Base-by-base conservation (phyloP, 192 early-diverging fungal species). In the Mortierella antarctica region DNA sequence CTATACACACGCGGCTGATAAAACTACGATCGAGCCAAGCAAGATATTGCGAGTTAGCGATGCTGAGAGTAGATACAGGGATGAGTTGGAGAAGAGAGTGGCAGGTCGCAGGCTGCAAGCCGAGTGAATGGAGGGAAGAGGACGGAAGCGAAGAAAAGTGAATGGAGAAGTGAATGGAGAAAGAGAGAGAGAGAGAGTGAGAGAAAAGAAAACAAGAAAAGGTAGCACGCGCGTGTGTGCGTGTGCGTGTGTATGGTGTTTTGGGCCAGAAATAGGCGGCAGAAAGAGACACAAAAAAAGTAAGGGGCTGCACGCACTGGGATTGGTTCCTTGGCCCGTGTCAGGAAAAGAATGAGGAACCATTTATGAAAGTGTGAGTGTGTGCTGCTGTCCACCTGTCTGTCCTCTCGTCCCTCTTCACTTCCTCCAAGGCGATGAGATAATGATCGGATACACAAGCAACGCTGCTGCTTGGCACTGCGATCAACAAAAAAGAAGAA, bases 181-280 rank as follows among this genome's bases (percentile, higher is more conserved):
- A 39, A 42, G 64, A 55, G 41, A 66, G 64, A 45, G 52, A 51
- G 41, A 45, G 42, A 46, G 64, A 41, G 52, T 18, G 52, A 20
- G 62, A 18, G 62, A 64, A 8, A n/a, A 57, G 62, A 18, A 48
- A 64, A 8, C 7, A 57, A 21, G 10, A 41, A 13, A 41, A 23
- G 10, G 40, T 60, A 42, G 40, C 8, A 8, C 8, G n/a, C 10
- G 31, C n/a, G n/a, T n/a, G n/a, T n/a, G n/a, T n/a, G n/a, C n/a
- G n/a, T n/a, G n/a, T n/a, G n/a, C n/a, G n/a, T 31, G 31, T 31
- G 31, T 31, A 3, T 31, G 31, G 31, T 31, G 31, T 31, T 31
- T 31, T 11, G 41, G 13, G n/a, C 8, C 8, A 60, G n/a, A 60
- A 60, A 8, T 17, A 60, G 12, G 7, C 23, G 58, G 21, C n/a